Conservation (phyloP, 1,139 yeast species). For the Kodamaea suecica region DNA sequence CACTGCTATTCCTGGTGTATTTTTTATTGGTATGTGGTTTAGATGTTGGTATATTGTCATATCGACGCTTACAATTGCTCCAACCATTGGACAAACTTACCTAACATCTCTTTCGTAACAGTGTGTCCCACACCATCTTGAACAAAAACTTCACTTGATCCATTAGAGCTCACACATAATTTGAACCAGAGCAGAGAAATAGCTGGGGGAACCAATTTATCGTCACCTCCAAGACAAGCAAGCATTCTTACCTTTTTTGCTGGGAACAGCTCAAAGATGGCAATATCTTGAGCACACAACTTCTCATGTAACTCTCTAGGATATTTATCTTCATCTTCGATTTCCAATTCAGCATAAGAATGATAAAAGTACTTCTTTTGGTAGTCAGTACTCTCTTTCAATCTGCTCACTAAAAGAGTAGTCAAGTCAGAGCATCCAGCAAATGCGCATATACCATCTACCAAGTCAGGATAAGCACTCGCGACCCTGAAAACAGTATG, state of each 20-base stretch:
- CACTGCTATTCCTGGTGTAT: no score
- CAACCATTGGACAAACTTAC: conserved; percentile 34
- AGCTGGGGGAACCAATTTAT: conserved; percentile 36
- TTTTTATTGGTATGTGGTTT: not conserved
- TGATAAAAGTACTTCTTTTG: conserved; percentile 32
- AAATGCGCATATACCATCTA: conserved; percentile 43
- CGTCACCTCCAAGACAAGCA: conserved; percentile 39
- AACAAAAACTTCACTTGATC: conserved; percentile 22
- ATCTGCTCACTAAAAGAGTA: conserved; percentile 41
- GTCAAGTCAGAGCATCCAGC: conserved; percentile 47
- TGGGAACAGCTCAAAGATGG: conserved; percentile 37
- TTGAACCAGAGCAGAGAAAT: conserved; percentile 37
- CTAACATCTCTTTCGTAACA: conserved; percentile 36
- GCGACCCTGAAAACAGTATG: conserved; percentile 54
- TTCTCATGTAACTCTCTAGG: conserved; percentile 39
- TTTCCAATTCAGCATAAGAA: conserved; percentile 35
- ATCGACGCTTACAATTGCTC: conserved; percentile 7
- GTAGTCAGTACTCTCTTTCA: conserved; percentile 22
- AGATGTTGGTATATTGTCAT: no score
- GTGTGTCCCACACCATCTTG: conserved; percentile 39
- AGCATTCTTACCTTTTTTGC: conserved; percentile 31
- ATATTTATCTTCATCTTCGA: conserved; percentile 26
- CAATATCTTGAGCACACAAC: conserved; percentile 27
- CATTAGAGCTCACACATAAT: conserved; percentile 28
- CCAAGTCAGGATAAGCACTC: conserved; percentile 34